Percentiles rank a stretch among this genome's conserved stretches.
Evolutionary conservation across 2,329 filamentous ascomycete species (phyloP).

Genomic region (Pseudogymnoascus sp.): DNA sequence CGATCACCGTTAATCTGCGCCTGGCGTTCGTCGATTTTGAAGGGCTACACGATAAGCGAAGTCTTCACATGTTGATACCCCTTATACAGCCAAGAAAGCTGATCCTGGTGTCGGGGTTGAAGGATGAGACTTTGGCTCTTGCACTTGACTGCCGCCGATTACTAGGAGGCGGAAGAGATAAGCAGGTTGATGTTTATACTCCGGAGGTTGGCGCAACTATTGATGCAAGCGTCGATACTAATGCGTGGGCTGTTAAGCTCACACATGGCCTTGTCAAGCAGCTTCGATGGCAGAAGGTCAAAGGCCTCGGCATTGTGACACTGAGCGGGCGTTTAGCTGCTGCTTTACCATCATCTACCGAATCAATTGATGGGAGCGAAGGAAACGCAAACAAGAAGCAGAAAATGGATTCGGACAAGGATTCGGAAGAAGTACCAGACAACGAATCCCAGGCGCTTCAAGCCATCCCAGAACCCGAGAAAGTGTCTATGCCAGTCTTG

Average conservation of each 20-base stretch:
- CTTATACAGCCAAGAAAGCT: constrained; percentile 91
- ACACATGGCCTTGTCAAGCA: constrained; percentile 78
- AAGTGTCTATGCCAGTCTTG: constrained; percentile 31
- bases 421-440: constrained; percentile 17
- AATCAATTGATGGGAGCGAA: constrained; percentile 35
- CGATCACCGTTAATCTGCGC: constrained; percentile 62
- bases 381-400: constrained; percentile 38
- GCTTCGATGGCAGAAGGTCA: constrained; percentile 90
- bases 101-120: constrained; percentile 78
- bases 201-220: constrained; percentile 67
- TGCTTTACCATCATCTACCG: constrained; percentile 32
- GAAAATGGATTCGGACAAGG: constrained; percentile 32
- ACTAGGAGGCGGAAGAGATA: constrained; percentile 41
- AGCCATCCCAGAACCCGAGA: constrained; percentile 12
- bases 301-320: constrained; percentile 85
- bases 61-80: constrained; percentile 88
- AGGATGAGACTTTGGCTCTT: constrained; percentile 69
- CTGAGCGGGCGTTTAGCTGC: constrained; percentile 67
- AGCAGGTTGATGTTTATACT: constrained; percentile 67
- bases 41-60: constrained; percentile 87
- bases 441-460: constrained; percentile 12
- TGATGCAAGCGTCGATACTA: constrained; percentile 93
- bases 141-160: constrained; percentile 74
- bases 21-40: constrained; percentile 88
- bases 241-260: constrained; percentile 92